Conservation (phyloP, 345 rosid genomes). For the Moricandia moricandioides region DNA sequence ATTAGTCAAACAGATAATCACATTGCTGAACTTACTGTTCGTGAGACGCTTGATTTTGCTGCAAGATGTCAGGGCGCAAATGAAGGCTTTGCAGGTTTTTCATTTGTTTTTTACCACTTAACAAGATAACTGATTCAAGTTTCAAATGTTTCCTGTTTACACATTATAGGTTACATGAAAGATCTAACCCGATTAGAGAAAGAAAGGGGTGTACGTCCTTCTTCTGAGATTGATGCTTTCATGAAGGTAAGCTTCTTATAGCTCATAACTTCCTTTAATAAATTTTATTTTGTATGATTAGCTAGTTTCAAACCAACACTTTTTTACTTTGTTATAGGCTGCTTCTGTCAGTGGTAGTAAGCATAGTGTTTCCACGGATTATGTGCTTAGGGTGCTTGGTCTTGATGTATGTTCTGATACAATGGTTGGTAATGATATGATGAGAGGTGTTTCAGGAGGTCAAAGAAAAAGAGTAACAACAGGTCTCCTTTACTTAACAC, state of each 20-base stretch:
- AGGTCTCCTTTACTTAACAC: conserved; percentile 46
- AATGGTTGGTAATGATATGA: conserved; percentile 74
- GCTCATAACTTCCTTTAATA: neutral
- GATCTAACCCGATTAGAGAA: conserved; percentile 71
- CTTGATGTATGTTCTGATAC: conserved; percentile 87
- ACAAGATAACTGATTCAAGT: neutral
- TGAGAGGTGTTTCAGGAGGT: conserved; percentile 25
- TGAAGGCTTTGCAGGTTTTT: conserved; percentile 71
- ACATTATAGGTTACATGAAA: conserved; percentile 51
- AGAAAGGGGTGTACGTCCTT: conserved; percentile 64
- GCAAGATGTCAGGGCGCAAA: conserved; percentile 94
- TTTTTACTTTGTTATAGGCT: conserved; percentile 49
- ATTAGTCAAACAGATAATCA: conserved; percentile 93
- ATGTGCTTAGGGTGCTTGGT: conserved; percentile 79
- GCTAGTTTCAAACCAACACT: neutral
- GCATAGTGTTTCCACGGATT: conserved; percentile 78
- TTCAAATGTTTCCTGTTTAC: neutral
- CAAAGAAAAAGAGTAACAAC: conserved; percentile 93
- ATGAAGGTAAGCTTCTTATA: conserved; percentile 67
- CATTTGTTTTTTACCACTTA: conserved; percentile 1
- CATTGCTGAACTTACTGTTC: conserved; percentile 85
- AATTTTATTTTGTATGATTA: neutral
- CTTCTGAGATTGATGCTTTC: conserved; percentile 83
- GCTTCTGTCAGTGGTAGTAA: conserved; percentile 69
- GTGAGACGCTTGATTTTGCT: conserved; percentile 92